Base-by-base conservation (phyloP, 2,329 filamentous ascomycete species). In the Trichoderma cornu-damae region DNA sequence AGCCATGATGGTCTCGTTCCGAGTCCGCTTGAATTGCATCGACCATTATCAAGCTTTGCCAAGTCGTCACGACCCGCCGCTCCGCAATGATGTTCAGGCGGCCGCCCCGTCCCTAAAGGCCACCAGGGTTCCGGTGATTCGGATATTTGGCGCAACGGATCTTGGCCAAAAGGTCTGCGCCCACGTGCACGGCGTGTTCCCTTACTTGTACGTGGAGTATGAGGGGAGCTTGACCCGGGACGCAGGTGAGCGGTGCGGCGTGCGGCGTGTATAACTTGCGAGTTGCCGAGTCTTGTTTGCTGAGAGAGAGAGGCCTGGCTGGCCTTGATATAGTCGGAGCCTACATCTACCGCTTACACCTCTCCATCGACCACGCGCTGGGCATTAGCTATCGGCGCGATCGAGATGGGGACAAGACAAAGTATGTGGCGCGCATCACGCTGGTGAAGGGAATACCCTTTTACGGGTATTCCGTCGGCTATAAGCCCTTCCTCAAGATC, bases 121-220 rank as follows among this genome's bases (percentile, higher is more conserved):
- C 32, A 86, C 89, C 8, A 87, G 85, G 62, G 85, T 97, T 0
- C 93, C 94, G 0, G 84, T 97, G 9, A 85, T 99, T 60, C 85
- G 94, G 62, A 82, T 95, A 9, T 99, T 97, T 73, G 94, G 94
- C 1, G 86, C 91, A 3, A 96, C 93, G 1, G 90, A 96, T 70
- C 94, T 90, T 0, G 94, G 94, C 0, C 92, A 97, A 73, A 96
- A 95, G 69, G 90, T 96, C 14, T 96, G 94, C 74, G 90, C 90
- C 28, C 94, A 99, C 75, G 84, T 99, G 57, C 94, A 97, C 72
- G 94, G 95, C 60, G 91, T 90, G 20, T 92, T 99, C 66, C 94
- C 94, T 1, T 99, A 99, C 69, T 77, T 97, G n/a, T 97, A 91
- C 69, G 79, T 99, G 57, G 87, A 93, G 70, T 96, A 96, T 70